Evolutionary conservation across 2,329 filamentous ascomycete species (phyloP).

Genomic region (Calonectria pseudoturangicola): DNA sequence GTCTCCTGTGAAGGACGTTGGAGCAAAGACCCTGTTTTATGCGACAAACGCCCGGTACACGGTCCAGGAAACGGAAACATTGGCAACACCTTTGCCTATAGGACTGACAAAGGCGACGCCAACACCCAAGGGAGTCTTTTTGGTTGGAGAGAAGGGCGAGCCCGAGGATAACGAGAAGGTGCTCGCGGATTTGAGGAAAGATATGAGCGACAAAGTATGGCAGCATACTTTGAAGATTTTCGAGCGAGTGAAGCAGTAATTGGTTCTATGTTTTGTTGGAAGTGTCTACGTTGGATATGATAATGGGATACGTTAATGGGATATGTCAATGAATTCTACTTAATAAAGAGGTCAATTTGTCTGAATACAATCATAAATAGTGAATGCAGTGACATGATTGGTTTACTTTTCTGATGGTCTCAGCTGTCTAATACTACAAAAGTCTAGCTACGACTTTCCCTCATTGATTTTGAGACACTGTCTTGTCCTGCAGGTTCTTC

Average conservation of each 20-base stretch:
- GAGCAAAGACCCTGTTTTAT: conserved; percentile 48
- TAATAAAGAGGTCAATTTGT: not conserved
- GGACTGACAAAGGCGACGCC: not conserved
- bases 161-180: conserved; percentile 20
- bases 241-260: not conserved
- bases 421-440: no score
- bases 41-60: conserved; percentile 50
- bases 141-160: conserved; percentile 25
- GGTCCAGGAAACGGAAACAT: conserved; percentile 18
- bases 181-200: conserved; percentile 17
- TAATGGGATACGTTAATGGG: not conserved
- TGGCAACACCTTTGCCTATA: conserved; percentile 13
- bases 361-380: no score
- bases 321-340: not conserved
- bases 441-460: no score
- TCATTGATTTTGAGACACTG: no score
- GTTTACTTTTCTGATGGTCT: no score
- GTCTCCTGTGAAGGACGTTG: conserved; percentile 45
- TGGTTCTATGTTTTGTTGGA: not conserved
- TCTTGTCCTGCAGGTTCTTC: no score
- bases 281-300: not conserved
- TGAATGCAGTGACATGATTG: no score
- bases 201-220: conserved; percentile 25
- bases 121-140: conserved; percentile 10
- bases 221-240: conserved; percentile 13